Percentiles rank a stretch among this genome's conserved stretches.
Evolutionary conservation across 768 basidiomycete species (phyloP).

Genomic region (Lyophyllum atratum): DNA sequence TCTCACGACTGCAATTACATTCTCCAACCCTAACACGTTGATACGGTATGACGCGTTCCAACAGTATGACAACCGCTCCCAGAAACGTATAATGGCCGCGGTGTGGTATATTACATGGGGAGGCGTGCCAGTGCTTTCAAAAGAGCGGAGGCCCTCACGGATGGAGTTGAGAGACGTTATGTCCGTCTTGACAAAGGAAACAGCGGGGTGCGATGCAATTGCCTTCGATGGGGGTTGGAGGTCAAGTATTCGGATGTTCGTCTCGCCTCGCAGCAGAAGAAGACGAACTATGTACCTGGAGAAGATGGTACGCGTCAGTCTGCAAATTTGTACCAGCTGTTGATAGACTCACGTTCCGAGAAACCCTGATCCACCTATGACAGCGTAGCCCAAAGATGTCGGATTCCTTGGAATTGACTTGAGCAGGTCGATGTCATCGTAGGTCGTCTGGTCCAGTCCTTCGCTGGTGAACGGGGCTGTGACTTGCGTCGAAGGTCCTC

Average conservation of each 20-base stretch:
- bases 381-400: constrained; percentile 27
- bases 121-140: constrained; percentile 41
- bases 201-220: constrained; percentile 23
- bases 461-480: constrained; percentile 7
- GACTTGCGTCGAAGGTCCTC: constrained; percentile 6
- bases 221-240: constrained; percentile 25
- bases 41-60: constrained; percentile 46
- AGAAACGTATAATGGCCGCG: constrained; percentile 58
- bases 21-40: constrained; percentile 50
- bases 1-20: constrained; percentile 47
- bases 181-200: constrained; percentile 31
- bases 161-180: constrained; percentile 31
- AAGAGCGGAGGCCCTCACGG: constrained; percentile 25
- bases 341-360: constrained; percentile 27
- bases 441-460: constrained; percentile 24
- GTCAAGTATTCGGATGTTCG: constrained; percentile 32
- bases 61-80: constrained; percentile 46
- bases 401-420: constrained; percentile 23
- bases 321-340: background rate
- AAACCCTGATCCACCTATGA: constrained; percentile 34
- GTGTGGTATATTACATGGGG: constrained; percentile 55
- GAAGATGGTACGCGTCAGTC: background rate
- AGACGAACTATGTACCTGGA: constrained; percentile 33
- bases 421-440: constrained; percentile 28
- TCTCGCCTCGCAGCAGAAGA: constrained; percentile 35